Evolutionary conservation across 768 basidiomycete genomes (phyloP), one percentile per base, ranked within the genome.

Genomic region (Mycena rosella): DNA sequence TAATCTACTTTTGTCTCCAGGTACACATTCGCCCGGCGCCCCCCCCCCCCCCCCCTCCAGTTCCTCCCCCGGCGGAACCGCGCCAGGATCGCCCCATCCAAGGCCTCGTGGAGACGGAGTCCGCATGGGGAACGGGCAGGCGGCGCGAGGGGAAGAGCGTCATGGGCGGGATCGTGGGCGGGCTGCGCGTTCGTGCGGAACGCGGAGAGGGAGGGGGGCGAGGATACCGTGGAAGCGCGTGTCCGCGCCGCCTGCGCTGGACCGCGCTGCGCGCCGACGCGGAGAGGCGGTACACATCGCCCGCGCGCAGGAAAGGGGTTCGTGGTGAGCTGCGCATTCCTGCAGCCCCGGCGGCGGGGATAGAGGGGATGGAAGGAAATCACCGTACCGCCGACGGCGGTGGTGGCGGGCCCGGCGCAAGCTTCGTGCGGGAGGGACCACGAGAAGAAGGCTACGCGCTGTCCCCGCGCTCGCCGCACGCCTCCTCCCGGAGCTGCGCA

Each of bases 331-430:
- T 51, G 49, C 14, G 34, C 38, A 15, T 40, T 40, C 38, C 38
- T 40, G 38, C 38, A 40, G 49, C 18, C 29, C 49, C 27, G 29
- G 49, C 29, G 29, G 49, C 29, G n/a, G n/a, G n/a, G n/a, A n/a
- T n/a, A n/a, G n/a, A n/a, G 49, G 29, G 49, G 29, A 51, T 51
- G 49, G 49, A 51, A 51, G 49, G 49, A 51, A 51, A 51, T 30
- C 49, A 27, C 17, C 27, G 49, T 29, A 51, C 49, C 29, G 29
- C 29, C 29, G 29, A 13, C 49, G 27, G 49, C 29, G 29, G 49
- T 30, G 49, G 49, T 40, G 38, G 38, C 38, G 6, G 47, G 47
- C 47, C 47, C 47, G 47, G 47, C 47, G 47, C 47, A 27, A 49
- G 27, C 47, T 13, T 49, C 47, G 47, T 27, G 47, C 26, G 24